Percentiles rank a stretch among this genome's conserved stretches.
Conservation (phyloP, 352 stramenopile species). For the Pythium pyrilobum region DNA sequence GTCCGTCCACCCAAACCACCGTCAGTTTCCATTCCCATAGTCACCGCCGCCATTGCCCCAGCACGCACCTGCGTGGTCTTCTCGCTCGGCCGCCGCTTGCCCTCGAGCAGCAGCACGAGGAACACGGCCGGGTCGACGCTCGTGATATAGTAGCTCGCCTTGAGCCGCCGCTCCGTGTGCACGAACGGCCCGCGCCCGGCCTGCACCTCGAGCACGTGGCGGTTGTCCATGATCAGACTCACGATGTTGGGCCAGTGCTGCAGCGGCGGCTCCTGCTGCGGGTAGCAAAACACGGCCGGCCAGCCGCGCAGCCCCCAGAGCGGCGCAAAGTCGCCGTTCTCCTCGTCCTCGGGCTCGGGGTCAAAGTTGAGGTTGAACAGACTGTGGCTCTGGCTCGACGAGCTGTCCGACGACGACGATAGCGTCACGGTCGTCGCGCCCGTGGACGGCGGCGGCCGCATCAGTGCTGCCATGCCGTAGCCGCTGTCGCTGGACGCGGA, state of each 20-base stretch:
- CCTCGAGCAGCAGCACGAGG: conserved; percentile 67
- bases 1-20: not conserved
- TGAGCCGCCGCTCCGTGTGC: conserved; percentile 63
- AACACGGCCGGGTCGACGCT: conserved; percentile 69
- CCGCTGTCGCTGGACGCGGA: too few species aligned
- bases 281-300: conserved; percentile 82
- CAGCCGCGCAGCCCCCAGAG: conserved; percentile 75
- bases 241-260: conserved; percentile 86
- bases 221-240: conserved; percentile 85
- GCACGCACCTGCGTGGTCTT: conserved; percentile 61
- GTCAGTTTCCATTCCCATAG: too few species aligned
- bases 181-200: conserved; percentile 21
- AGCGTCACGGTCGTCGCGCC: not conserved
- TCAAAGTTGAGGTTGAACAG: conserved; percentile 29
- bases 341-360: conserved; percentile 35
- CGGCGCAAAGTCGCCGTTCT: conserved; percentile 71
- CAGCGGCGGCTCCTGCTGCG: conserved; percentile 44
- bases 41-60: too few species aligned
- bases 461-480: not conserved
- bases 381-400: conserved; percentile 13
- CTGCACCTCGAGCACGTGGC: conserved; percentile 32
- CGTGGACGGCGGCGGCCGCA: not conserved
- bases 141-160: conserved; percentile 70
- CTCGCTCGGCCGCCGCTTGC: conserved; percentile 57
- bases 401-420: not conserved